Evolutionary conservation across 768 basidiomycete species (phyloP), one percentile per base, ranked within the genome.

Genomic region (Infundibulicybe gibba): DNA sequence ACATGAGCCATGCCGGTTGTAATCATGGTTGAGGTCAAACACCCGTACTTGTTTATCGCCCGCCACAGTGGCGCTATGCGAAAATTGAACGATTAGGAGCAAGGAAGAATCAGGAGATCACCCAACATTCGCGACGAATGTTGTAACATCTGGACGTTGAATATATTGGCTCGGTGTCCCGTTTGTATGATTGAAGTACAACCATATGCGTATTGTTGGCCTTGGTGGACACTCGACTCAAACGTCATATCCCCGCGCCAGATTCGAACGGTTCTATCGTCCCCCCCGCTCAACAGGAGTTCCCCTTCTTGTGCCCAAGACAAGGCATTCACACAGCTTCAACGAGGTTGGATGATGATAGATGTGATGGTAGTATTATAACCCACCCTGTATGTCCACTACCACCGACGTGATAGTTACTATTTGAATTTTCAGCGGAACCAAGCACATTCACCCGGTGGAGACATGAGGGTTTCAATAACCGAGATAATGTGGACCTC

Each of bases 121-220:
- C 19, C 80, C 70, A 63, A 90, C 81, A 94, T 86, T 44, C 81
- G 78, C n/a, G 83, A 77, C 10, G 89, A 88, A 52, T 78, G 69
- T 0, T 90, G 90, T 1, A 95, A 70, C 75, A 90, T 84, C 40
- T 88, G 80, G 0, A 79, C 81, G 53, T 84, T 88, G 70, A 95
- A 95, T 40, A 95, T 90, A 57, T 95, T 95, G 11, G 76, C 81
- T 40, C 67, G 75, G 61, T 95, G 92, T 3, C 89, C 90, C 0
- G 92, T 93, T 12, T 73, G 62, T 42, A 94, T 82, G n/a, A 85
- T 76, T 6, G 81, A 72, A 47, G 79, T 71, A 58, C 78, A 90
- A 35, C 67, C 64, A 63, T 81, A 90, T 20, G 79, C 84, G 67
- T 83, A 87, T 43, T 79, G 78, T 25, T 72, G 61, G 25, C 25